These are phyloP conservation scores for Rhodomyrtus psidioides DNA, from an alignment of 441 rosid species.

Conservation along the genomic window DNA sequence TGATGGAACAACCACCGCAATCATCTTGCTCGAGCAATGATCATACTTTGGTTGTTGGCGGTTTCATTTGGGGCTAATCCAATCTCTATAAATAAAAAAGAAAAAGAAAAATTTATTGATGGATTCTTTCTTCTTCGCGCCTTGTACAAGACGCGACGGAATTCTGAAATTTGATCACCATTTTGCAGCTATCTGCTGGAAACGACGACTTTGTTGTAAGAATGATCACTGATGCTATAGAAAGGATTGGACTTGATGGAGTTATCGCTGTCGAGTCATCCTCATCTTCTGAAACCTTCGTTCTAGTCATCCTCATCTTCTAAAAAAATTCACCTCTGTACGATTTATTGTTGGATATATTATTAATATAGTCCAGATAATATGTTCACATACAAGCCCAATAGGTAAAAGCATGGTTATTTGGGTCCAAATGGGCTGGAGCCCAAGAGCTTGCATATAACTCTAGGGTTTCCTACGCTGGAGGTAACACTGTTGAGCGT, in stretches of 20 bases:
- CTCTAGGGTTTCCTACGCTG: too few relatives aligned
- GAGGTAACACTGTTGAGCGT: too few relatives aligned
- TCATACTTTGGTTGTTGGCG: slow-evolving; percentile 62
- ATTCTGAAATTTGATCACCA: not conserved
- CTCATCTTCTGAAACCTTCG: slow-evolving; percentile 64
- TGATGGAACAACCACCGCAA: slow-evolving; percentile 89
- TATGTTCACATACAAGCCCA: too few relatives aligned
- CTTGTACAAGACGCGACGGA: not conserved
- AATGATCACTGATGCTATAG: slow-evolving; percentile 71
- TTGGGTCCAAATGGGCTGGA: too few relatives aligned
- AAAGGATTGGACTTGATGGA: slow-evolving; percentile 83
- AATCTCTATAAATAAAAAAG: slow-evolving; percentile 26
- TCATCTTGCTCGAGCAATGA: slow-evolving; percentile 79
- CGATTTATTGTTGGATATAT: too few relatives aligned
- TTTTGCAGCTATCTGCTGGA: slow-evolving; percentile 85
- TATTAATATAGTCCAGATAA: too few relatives aligned
- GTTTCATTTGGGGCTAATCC: slow-evolving; percentile 87
- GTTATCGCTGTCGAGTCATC: slow-evolving; percentile 77
- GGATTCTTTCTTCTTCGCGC: not conserved
- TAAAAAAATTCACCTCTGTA: too few relatives aligned
- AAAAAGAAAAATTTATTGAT: slow-evolving; percentile 51
- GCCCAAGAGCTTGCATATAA: too few relatives aligned
- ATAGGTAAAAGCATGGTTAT: too few relatives aligned
- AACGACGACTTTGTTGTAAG: slow-evolving; percentile 74
- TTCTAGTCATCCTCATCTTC: not conserved